Evolutionary conservation across 140 eudicot genomes (phyloP), one percentile per base, ranked within the genome.

Genomic region (Erigeron philadelphicus): DNA sequence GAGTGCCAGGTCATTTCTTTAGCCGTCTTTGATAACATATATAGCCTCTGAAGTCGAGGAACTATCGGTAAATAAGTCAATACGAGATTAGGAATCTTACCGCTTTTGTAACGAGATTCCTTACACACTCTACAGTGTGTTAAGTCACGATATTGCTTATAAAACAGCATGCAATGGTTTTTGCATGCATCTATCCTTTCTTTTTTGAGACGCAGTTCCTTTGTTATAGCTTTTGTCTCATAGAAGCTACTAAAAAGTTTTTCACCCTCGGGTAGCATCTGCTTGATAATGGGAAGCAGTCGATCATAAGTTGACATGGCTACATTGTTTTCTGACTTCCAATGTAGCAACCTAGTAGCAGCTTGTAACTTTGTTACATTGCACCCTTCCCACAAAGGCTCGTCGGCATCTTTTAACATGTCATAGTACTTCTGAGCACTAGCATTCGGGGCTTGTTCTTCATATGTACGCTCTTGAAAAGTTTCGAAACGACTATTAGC

Each of bases 81-180:
- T 1, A 58, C 64, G 13, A 19, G 23, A 23, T 58, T 7, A 58
- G 64, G 64, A 9, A 19, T 10, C n/a, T 9, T 58, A 5, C 23
- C 43, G 9, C 42, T 58, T n/a, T 58, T 58, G 42, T 19, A 58
- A 7, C 64, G 40, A 8, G 38, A 9, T 18, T 3, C 41, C 21
- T 23, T 11, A 9, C 64, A 58, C 64, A 19, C n/a, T 19, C 6
- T 8, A 23, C 18, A 25, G 8, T 59, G n/a, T 2, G 16, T 59
- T 7, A 59, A 25, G 2, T 43, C 4, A 41, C 35, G 44, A 64
- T 15, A 12, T 7, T 6, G 35, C 40, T 15, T 8, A 64, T 64
- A 64, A 42, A 64, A 64, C 11, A 43, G 7, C 68, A 64, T 42
- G 54, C 38, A 64, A 43, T 43, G 4, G 15, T 64, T 64, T 43